Evolutionary conservation across 257 asterid species (phyloP).

Genomic region (Gentiana macrophylla): DNA sequence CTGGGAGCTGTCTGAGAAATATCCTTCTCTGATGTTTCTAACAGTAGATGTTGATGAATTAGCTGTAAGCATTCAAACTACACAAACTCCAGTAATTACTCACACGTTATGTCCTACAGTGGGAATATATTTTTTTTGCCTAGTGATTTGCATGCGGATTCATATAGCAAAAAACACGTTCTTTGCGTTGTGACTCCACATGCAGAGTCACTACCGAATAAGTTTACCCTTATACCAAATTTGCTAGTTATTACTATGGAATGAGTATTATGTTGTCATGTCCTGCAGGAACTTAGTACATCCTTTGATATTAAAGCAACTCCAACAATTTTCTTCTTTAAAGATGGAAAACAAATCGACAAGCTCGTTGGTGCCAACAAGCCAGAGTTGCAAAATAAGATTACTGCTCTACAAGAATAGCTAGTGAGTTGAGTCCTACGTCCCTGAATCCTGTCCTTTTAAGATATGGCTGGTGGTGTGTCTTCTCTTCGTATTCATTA

Average conservation of each 20-base stretch:
- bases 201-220: no score
- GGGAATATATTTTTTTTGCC: no score
- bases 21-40: conserved; percentile 69
- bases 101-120: background rate
- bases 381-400: conserved; percentile 82
- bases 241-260: no score
- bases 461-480: no score
- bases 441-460: no score
- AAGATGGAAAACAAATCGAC: conserved; percentile 72
- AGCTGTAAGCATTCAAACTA: conserved; percentile 46
- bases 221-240: no score
- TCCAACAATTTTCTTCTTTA: conserved; percentile 95
- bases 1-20: conserved; percentile 73
- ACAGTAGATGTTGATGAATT: conserved; percentile 86
- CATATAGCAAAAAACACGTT: no score
- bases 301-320: conserved; percentile 98
- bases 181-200: no score
- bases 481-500: no score
- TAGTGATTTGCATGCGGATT: no score
- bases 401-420: conserved; percentile 38
- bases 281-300: conserved; percentile 76
- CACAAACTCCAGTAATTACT: background rate
- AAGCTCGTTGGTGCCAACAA: conserved; percentile 95
- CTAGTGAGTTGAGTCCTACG: no score
- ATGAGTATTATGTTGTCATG: no score